Conservation (phyloP, 371 early-diverging fungal species). For the Mortierella sp. region DNA sequence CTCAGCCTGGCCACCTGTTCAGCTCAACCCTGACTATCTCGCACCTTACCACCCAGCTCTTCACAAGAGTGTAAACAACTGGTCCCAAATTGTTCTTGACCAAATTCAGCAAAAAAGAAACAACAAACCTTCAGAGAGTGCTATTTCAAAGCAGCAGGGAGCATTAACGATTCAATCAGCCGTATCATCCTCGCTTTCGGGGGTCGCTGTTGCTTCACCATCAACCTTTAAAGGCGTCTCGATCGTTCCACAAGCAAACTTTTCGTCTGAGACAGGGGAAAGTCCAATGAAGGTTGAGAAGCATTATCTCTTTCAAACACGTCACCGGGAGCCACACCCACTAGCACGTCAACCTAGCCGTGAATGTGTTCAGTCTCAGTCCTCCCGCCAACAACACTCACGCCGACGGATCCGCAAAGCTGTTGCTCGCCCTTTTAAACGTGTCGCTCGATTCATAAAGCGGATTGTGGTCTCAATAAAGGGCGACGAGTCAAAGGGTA, state of each 20-base stretch:
- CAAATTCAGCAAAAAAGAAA: conserved; percentile 32
- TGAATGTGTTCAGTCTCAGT: neutral
- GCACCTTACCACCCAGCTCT: conserved; percentile 46
- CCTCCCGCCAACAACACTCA: neutral
- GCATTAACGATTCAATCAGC: neutral
- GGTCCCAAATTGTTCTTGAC: conserved; percentile 28
- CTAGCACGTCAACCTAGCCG: neutral
- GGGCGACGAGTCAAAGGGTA: neutral
- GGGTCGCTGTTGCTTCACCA: conserved; percentile 2
- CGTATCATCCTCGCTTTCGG: neutral
- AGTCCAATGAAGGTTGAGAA: conserved; percentile 12
- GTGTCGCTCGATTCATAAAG: neutral
- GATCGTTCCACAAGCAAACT: neutral
- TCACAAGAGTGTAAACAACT: conserved; percentile 37
- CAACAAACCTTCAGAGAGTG: neutral
- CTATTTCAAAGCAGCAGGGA: neutral
- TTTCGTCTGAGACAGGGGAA: neutral
- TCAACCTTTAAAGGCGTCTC: conserved; percentile 12
- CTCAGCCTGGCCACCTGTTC: conserved; percentile 23
- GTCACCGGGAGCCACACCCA: conserved; percentile 20
- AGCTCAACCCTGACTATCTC: conserved; percentile 25
- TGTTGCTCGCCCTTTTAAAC: conserved; percentile 7
- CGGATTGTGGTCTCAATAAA: neutral
- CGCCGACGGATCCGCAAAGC: neutral
- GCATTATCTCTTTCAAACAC: conserved; percentile 44